Percentiles rank a stretch among this genome's conserved stretches.
These are phyloP conservation scores for Cercospora sp. DNA, from an alignment of 2,329 filamentous ascomycete genomes.

Conservation along the genomic window DNA sequence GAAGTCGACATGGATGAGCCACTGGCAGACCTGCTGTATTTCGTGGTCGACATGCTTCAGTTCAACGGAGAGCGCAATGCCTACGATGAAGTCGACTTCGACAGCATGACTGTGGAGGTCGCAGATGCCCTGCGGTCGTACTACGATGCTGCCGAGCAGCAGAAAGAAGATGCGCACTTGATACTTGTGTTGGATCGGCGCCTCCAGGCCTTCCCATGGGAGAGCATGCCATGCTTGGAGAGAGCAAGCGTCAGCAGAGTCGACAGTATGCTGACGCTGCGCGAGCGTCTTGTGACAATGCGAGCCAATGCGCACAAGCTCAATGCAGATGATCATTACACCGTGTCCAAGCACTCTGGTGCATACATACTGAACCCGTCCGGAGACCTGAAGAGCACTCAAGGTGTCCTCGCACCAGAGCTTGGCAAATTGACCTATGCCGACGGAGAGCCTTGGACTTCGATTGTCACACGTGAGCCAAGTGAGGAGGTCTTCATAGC, in stretches of 20 bases:
- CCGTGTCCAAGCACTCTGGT: constrained; percentile 58
- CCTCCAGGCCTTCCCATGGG: constrained; percentile 91
- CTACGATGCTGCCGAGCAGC: constrained; percentile 54
- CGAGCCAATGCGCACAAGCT: constrained; percentile 31
- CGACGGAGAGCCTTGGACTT: constrained; percentile 58
- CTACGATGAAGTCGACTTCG: constrained; percentile 97
- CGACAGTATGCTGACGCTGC: constrained; percentile 79
- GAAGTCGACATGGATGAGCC: constrained; percentile 79
- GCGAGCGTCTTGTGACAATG: constrained; percentile 68
- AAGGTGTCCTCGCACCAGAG: constrained; percentile 68
- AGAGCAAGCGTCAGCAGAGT: constrained; percentile 79
- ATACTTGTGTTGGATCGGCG: constrained; percentile 90
- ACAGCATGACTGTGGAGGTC: constrained; percentile 83
- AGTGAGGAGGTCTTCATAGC: constrained; percentile 74
- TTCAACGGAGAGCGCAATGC: constrained; percentile 96
- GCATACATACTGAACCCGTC: constrained; percentile 89
- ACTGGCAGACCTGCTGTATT: constrained; percentile 90
- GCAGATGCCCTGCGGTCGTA: constrained; percentile 81
- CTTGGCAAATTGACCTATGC: constrained; percentile 51
- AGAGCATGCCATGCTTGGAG: constrained; percentile 84
- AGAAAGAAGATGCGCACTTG: constrained; percentile 61
- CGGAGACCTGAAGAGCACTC: constrained; percentile 77
- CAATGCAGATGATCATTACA: constrained; percentile 33
- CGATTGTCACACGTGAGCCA: constrained; percentile 68
- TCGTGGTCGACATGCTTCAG: constrained; percentile 92